phyloP scores from a whole-genome alignment of 202 grass and related monocot species.

The Saccharum hybrid region DNA sequence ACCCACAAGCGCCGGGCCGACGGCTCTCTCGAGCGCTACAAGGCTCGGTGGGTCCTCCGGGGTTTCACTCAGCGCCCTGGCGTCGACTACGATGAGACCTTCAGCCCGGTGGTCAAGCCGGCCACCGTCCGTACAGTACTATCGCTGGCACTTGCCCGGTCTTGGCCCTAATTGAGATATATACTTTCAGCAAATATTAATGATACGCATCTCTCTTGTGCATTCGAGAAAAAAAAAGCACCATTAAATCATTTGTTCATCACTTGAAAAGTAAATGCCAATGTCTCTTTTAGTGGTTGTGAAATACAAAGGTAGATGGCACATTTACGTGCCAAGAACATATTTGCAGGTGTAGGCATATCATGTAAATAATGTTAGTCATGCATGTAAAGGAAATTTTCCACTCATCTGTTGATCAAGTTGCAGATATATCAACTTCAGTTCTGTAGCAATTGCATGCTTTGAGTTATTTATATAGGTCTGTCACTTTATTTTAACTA shows the following conservation, averaged over 20 bases:
- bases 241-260: neutral
- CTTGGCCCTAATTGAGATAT: too few relatives aligned
- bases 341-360: neutral
- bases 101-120: too few relatives aligned
- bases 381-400: constrained; percentile 10
- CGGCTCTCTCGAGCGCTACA: too few relatives aligned
- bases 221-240: neutral
- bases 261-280: neutral
- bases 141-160: too few relatives aligned
- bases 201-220: too few relatives aligned
- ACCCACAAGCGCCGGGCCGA: too few relatives aligned
- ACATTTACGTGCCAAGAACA: constrained; percentile 7
- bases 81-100: too few relatives aligned
- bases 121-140: too few relatives aligned
- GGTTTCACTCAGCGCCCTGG: too few relatives aligned
- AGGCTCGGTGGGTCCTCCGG: too few relatives aligned
- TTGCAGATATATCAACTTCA: neutral
- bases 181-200: too few relatives aligned
- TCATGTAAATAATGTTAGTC: neutral
- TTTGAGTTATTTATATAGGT: neutral
- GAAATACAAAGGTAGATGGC: neutral
- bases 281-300: neutral
- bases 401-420: constrained; percentile 6
- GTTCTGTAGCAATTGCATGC: constrained; percentile 5
- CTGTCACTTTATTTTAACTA: constrained; percentile 12